phyloP scores from a whole-genome alignment of 75 land plant genomes.

The Pseudotsuga menziesii region DNA sequence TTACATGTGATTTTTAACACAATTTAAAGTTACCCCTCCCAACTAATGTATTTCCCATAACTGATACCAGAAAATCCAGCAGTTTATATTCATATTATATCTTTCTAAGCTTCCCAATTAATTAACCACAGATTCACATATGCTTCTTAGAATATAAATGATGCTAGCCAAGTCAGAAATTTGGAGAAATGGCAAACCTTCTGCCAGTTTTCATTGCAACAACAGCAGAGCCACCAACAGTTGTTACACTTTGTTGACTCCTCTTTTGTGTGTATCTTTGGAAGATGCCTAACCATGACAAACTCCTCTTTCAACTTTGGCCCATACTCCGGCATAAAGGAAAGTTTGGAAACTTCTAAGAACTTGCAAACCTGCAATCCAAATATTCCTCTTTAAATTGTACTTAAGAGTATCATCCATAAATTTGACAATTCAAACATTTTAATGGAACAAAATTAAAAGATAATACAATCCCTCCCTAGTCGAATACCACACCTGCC shows the following conservation, averaged over 20 bases:
- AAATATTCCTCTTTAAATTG: neutral
- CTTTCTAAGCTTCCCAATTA: neutral
- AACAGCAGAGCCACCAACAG: constrained; percentile 49
- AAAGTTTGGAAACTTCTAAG: constrained; percentile 90
- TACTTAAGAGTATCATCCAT: neutral
- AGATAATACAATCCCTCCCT: neutral
- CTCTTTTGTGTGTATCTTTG: constrained; percentile 46
- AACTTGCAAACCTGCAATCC: constrained; percentile 82
- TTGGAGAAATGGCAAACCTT: constrained; percentile 40
- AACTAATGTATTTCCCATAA: neutral
- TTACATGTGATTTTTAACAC: neutral
- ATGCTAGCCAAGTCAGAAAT: neutral
- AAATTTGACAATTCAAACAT: neutral
- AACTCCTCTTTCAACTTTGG: constrained; percentile 93
- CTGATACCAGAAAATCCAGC: neutral
- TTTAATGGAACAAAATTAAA: neutral
- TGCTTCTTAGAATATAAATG: neutral
- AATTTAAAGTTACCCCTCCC: constrained; percentile 10
- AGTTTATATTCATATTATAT: neutral
- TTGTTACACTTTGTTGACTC: constrained; percentile 44
- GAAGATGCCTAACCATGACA: constrained; percentile 86
- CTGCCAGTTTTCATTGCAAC: constrained; percentile 86
- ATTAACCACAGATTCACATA: neutral
- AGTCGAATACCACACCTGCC: neutral
- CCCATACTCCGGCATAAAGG: constrained; percentile 92